phyloP scores from a whole-genome alignment of 148 eudicot genomes.

The Nepenthes gracilis region DNA sequence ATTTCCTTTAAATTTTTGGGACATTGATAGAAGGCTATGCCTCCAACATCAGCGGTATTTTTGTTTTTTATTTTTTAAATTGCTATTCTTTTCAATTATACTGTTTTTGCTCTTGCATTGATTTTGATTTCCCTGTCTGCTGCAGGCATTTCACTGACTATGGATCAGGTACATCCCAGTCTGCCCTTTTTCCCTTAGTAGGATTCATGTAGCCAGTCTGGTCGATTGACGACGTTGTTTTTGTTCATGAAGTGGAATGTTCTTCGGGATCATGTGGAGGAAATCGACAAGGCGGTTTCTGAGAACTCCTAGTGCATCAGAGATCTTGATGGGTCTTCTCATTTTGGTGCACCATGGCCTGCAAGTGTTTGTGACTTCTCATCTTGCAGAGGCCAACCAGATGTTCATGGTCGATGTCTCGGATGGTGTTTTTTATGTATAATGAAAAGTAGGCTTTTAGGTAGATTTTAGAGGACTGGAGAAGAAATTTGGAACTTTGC shows the following conservation, averaged over 20 bases:
- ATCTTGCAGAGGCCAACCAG: too few relatives aligned
- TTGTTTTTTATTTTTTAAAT: background rate
- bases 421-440: too few relatives aligned
- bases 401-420: too few relatives aligned
- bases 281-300: slow-evolving; percentile 45
- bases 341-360: background rate
- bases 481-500: too few relatives aligned
- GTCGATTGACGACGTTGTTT: slow-evolving; percentile 1
- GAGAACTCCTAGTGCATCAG: slow-evolving; percentile 20
- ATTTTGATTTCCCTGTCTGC: background rate
- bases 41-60: too few relatives aligned
- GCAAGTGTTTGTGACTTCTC: too few relatives aligned
- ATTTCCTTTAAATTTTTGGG: too few relatives aligned
- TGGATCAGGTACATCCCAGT: slow-evolving; percentile 51
- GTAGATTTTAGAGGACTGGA: too few relatives aligned
- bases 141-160: slow-evolving; percentile 51
- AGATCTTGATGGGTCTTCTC: background rate
- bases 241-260: slow-evolving; percentile 42
- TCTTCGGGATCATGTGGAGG: slow-evolving; percentile 42
- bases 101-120: background rate
- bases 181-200: background rate
- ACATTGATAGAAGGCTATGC: too few relatives aligned
- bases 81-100: background rate
- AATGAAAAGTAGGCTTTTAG: too few relatives aligned
- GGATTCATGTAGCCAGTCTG: background rate